Percentiles rank a stretch among this genome's conserved stretches.
phyloP scores from a whole-genome alignment of 306 rosid genomes.

The Abrus pulchellus region DNA sequence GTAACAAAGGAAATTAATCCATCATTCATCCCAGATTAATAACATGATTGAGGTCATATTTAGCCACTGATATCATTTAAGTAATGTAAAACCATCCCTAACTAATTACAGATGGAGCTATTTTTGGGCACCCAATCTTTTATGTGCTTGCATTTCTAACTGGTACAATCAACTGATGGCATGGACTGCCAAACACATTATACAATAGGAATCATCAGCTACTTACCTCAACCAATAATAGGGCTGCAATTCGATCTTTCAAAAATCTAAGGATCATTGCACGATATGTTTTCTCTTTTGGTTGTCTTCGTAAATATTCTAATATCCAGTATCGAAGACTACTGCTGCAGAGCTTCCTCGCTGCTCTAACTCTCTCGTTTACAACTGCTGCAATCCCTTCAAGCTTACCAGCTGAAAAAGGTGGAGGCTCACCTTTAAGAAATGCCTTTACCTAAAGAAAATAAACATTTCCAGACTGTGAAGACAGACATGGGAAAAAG shows the following conservation, averaged over 20 bases:
- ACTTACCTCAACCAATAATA: conserved; percentile 85
- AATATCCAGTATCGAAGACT: conserved; percentile 94
- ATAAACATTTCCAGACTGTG: conserved; percentile 31
- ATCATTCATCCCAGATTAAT: conserved; percentile 17
- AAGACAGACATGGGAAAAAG: conserved; percentile 27
- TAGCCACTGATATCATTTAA: not conserved
- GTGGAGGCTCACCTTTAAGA: conserved; percentile 78
- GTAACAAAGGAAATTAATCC: not conserved
- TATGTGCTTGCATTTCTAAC: not conserved
- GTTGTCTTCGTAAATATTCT: conserved; percentile 87
- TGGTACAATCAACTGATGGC: conserved; percentile 14
- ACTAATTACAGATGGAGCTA: conserved; percentile 16
- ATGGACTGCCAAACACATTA: conserved; percentile 40
- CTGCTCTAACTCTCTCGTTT: conserved; percentile 70
- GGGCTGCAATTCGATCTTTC: conserved; percentile 86
- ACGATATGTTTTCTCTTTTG: conserved; percentile 67
- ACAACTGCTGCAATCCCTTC: conserved; percentile 81
- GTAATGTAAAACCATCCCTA: conserved; percentile 11
- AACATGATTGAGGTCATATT: not conserved
- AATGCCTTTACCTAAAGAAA: conserved; percentile 77
- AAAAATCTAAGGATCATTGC: conserved; percentile 89
- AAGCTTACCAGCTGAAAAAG: conserved; percentile 80
- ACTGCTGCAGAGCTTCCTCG: conserved; percentile 70
- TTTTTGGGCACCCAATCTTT: conserved; percentile 29
- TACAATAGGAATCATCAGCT: conserved; percentile 29